Conservation (phyloP, 768 basidiomycete genomes). For the Dacryopinax spathularia region DNA sequence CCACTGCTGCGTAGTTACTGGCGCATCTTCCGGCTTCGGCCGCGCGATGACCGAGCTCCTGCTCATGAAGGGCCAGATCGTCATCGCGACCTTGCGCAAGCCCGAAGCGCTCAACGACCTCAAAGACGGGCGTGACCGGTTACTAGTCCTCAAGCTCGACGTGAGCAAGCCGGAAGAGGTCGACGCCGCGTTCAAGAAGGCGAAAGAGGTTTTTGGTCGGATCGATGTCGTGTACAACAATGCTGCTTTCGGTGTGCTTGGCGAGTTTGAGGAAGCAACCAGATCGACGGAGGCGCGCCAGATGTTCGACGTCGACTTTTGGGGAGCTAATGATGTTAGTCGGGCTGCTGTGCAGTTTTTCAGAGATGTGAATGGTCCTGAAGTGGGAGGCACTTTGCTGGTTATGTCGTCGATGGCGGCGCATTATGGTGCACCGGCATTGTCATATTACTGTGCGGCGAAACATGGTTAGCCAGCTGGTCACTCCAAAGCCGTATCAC, state of each 20-base stretch:
- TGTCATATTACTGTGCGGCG: background rate
- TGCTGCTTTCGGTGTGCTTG: slow-evolving; percentile 23
- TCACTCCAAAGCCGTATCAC: background rate
- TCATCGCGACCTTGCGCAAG: slow-evolving; percentile 8
- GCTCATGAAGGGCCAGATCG: slow-evolving; percentile 7
- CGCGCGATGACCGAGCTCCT: slow-evolving; percentile 3
- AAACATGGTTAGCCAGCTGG: background rate
- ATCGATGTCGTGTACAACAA: slow-evolving; percentile 37
- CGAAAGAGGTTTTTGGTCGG: slow-evolving; percentile 27
- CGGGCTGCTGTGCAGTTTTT: slow-evolving; percentile 14
- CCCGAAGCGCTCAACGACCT: slow-evolving; percentile 4
- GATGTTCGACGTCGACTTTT: slow-evolving; percentile 30
- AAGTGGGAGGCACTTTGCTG: slow-evolving; percentile 2
- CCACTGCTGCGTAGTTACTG: background rate
- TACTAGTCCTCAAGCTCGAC: slow-evolving; percentile 30
- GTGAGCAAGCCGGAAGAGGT: slow-evolving; percentile 26
- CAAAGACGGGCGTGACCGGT: slow-evolving; percentile 2
- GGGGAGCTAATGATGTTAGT: slow-evolving; percentile 25
- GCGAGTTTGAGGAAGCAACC: slow-evolving; percentile 28
- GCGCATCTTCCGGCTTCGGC: slow-evolving; percentile 7
- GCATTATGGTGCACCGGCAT: background rate
- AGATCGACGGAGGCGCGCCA: slow-evolving; percentile 22
- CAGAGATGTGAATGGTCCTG: background rate
- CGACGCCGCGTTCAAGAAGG: slow-evolving; percentile 24
- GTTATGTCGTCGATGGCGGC: background rate